Evolutionary conservation across 345 rosid genomes (phyloP).

Genomic region (Capsella bursapastoris): DNA sequence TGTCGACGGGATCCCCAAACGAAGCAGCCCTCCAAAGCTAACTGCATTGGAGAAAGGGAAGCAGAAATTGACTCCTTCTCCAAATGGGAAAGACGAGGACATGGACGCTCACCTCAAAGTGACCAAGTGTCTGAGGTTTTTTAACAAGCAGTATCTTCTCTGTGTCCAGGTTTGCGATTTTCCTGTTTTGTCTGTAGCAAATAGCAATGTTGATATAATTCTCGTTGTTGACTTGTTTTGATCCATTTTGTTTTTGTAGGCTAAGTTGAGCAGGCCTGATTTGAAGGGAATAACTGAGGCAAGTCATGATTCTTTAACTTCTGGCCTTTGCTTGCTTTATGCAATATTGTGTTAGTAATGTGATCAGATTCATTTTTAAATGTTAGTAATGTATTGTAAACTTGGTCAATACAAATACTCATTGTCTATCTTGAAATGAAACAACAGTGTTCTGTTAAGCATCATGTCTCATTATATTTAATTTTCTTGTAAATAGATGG

Average conservation of each 20-base stretch:
- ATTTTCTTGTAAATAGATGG: background rate
- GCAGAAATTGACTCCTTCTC: background rate
- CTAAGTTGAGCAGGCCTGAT: constrained; percentile 72
- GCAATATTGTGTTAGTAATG: constrained; percentile 4
- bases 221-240: constrained; percentile 25
- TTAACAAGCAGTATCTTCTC: constrained; percentile 86
- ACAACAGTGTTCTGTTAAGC: background rate
- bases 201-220: background rate
- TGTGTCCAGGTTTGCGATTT: constrained; percentile 66
- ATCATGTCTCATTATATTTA: background rate
- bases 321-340: background rate
- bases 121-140: constrained; percentile 68
- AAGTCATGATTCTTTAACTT: constrained; percentile 40
- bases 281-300: constrained; percentile 81
- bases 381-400: background rate
- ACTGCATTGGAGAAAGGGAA: constrained; percentile 32
- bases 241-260: constrained; percentile 3
- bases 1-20: background rate
- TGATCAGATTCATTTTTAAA: background rate
- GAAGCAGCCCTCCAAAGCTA: background rate
- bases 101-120: constrained; percentile 65
- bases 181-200: background rate
- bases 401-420: background rate
- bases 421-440: background rate
- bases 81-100: constrained; percentile 11